These are phyloP conservation scores for Rhodofomes roseus DNA, from an alignment of 1,284 basidiomycete species.

Conservation along the genomic window DNA sequence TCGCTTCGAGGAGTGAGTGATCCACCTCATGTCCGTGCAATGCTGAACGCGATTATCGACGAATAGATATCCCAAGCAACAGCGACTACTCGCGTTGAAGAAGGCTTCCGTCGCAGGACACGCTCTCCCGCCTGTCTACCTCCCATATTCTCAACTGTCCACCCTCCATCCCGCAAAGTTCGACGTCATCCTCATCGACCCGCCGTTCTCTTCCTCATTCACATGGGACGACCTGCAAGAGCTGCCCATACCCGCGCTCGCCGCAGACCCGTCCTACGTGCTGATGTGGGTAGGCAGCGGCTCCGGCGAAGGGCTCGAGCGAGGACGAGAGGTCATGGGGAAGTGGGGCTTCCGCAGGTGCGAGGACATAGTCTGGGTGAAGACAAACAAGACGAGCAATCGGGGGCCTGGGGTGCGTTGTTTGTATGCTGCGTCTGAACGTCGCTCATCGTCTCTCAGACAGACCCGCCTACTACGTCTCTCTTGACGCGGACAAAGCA, in stretches of 20 bases:
- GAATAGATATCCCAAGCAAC: conserved; percentile 86
- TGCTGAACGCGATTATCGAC: not conserved
- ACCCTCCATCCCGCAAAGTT: conserved; percentile 71
- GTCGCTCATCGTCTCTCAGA: conserved; percentile 36
- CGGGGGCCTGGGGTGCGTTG: conserved; percentile 64
- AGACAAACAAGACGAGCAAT: conserved; percentile 75
- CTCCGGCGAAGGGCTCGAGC: conserved; percentile 86
- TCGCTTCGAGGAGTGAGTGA: conserved; percentile 88
- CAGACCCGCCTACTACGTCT: conserved; percentile 78
- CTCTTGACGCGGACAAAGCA: conserved; percentile 88
- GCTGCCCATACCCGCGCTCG: conserved; percentile 80
- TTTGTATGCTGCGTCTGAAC: not conserved
- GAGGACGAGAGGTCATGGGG: conserved; percentile 86
- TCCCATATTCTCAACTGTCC: conserved; percentile 56
- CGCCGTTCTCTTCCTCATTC: conserved; percentile 80
- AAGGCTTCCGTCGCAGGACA: conserved; percentile 62
- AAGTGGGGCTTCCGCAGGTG: conserved; percentile 96
- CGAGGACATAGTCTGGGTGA: conserved; percentile 97
- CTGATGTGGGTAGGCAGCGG: conserved; percentile 97
- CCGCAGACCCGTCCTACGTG: conserved; percentile 90
- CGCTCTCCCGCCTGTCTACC: conserved; percentile 63
- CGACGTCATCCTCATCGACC: conserved; percentile 92
- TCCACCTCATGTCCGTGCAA: conserved; percentile 1
- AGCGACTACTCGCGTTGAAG: conserved; percentile 77
- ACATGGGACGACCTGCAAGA: conserved; percentile 82